Conservation (phyloP, 208 protist species). For the Leishmania aethiopica region DNA sequence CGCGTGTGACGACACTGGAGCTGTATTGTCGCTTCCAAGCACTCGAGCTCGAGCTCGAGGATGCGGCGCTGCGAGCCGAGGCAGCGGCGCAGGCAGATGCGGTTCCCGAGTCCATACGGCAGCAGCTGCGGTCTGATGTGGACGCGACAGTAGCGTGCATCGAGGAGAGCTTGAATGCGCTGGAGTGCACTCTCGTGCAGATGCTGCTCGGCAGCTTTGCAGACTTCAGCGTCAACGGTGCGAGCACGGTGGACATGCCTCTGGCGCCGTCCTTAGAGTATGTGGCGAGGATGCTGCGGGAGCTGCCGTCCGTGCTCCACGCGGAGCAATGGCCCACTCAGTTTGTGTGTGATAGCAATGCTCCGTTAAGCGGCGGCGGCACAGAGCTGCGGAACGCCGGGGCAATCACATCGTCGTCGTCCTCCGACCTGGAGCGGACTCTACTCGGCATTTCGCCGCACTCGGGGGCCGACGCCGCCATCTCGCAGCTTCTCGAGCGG, state of each 20-base stretch:
- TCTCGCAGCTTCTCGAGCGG: slow-evolving; percentile 5
- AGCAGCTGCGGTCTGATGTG: slow-evolving; percentile 16
- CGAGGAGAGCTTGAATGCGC: slow-evolving; percentile 26
- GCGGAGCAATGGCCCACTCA: slow-evolving; percentile 46
- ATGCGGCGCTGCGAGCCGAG: slow-evolving; percentile 20
- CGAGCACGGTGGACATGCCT: not conserved
- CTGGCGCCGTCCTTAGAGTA: slow-evolving; percentile 22
- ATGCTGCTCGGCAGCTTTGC: slow-evolving; percentile 30
- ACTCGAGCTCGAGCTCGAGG: slow-evolving; percentile 50
- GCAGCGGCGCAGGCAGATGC: slow-evolving; percentile 4
- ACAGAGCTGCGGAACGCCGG: not conserved
- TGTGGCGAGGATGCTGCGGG: slow-evolving; percentile 29
- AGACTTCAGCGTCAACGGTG: not conserved
- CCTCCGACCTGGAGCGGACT: not conserved
- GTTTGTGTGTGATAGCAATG: slow-evolving; percentile 29
- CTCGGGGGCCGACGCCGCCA: not conserved
- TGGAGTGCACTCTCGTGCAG: slow-evolving; percentile 40
- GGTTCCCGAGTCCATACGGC: slow-evolving; percentile 10
- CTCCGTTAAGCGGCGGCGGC: not conserved
- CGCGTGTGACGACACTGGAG: slow-evolving; percentile 22
- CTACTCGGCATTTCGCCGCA: not conserved
- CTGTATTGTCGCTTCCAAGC: slow-evolving; percentile 46
- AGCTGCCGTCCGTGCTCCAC: slow-evolving; percentile 25
- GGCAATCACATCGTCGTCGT: not conserved
- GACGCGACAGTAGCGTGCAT: slow-evolving; percentile 16